phyloP scores from a whole-genome alignment of 2,329 filamentous ascomycete genomes.

The Cryphonectria radicalis region DNA sequence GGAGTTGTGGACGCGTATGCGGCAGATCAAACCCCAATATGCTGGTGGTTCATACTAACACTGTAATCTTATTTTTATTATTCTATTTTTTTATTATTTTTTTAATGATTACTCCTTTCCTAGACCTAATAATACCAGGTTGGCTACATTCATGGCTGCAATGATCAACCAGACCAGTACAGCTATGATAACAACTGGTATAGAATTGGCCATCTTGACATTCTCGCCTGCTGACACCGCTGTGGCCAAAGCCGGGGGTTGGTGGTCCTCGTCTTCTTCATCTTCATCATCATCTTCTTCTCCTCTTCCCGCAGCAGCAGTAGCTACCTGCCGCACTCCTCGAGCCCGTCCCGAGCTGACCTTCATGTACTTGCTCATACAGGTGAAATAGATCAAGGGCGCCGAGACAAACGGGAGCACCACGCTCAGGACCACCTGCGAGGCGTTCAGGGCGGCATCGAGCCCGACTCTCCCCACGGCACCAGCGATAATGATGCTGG shows the following conservation, averaged over 20 bases:
- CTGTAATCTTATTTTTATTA: not conserved
- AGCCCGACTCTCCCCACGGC: constrained; percentile 75
- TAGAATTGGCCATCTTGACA: constrained; percentile 73
- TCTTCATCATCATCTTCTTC: constrained; percentile 32
- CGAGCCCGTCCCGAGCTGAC: constrained; percentile 52
- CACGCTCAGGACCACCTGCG: constrained; percentile 77
- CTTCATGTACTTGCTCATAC: constrained; percentile 78
- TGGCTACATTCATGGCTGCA: constrained; percentile 69
- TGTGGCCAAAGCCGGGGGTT: constrained; percentile 39
- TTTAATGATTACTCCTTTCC: constrained; percentile 13
- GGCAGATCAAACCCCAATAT: not conserved
- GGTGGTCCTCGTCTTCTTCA: constrained; percentile 59
- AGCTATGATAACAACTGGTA: constrained; percentile 55
- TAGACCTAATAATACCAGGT: constrained; percentile 62
- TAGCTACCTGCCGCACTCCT: constrained; percentile 34
- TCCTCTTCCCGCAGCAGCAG: constrained; percentile 35
- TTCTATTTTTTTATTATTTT: not conserved
- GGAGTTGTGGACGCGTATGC: not conserved
- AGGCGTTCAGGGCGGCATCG: constrained; percentile 72
- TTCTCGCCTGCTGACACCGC: constrained; percentile 14
- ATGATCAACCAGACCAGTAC: constrained; percentile 63
- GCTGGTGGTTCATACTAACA: too few relatives aligned
- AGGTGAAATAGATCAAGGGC: constrained; percentile 85
- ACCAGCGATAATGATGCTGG: constrained; percentile 81
- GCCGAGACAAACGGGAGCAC: constrained; percentile 83